A percentile compares a stretch with the other conserved stretches of the same genome.
Evolutionary conservation across 1,139 yeast genomes (phyloP).

Genomic region (Saccharomyces hybrid): DNA sequence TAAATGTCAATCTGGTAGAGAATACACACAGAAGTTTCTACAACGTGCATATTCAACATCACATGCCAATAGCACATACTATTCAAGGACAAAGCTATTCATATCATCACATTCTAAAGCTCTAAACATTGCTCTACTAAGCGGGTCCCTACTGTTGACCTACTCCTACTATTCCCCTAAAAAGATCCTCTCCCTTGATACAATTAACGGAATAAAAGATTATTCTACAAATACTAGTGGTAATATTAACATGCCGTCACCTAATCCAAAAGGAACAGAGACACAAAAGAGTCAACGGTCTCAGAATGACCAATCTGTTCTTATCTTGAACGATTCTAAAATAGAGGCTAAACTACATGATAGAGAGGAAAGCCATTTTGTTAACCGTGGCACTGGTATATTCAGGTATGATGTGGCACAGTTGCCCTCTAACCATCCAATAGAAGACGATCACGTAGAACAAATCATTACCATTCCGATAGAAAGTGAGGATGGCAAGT

Average conservation of each 20-base stretch:
- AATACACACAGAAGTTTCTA: neutral
- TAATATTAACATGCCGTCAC: neutral
- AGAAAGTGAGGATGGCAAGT: slow-evolving; percentile 21
- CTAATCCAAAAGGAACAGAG: neutral
- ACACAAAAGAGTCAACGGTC: neutral
- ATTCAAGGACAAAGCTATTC: slow-evolving; percentile 3
- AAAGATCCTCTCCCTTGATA: slow-evolving; percentile 14
- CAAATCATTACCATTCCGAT: slow-evolving; percentile 77
- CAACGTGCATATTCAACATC: neutral
- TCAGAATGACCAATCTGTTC: neutral
- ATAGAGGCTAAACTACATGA: slow-evolving; percentile 63
- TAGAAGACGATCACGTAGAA: slow-evolving; percentile 90
- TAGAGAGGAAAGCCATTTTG: slow-evolving; percentile 70
- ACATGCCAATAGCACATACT: neutral
- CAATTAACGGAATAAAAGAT: slow-evolving; percentile 18
- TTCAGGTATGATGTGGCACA: slow-evolving; percentile 86
- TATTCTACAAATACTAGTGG: slow-evolving; percentile 8
- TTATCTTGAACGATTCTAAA: slow-evolving; percentile 59
- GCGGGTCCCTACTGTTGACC: slow-evolving; percentile 16
- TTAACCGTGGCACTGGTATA: slow-evolving; percentile 85
- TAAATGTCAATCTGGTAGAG: slow-evolving; percentile 5
- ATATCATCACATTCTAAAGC: slow-evolving; percentile 9
- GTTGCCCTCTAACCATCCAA: slow-evolving; percentile 84
- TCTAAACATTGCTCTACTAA: slow-evolving; percentile 14
- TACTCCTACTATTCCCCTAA: slow-evolving; percentile 17